Evolutionary conservation across 495 filamentous ascomycete genomes (phyloP).

Genomic region (Lophiostoma macrostomum): DNA sequence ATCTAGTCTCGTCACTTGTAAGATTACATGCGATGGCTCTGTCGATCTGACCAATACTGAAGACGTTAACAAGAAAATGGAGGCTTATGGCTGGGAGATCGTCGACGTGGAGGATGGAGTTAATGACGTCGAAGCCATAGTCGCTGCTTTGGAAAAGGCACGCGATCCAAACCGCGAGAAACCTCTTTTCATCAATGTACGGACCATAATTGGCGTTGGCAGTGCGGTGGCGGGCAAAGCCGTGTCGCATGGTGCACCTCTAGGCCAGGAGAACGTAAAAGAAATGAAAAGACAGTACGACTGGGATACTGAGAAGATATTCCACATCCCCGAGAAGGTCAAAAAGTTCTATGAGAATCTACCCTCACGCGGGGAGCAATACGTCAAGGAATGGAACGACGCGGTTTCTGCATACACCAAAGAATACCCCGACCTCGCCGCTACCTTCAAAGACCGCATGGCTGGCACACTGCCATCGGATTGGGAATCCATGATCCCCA

Average conservation of each 20-base stretch:
- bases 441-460: not conserved
- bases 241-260: constrained; percentile 21
- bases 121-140: constrained; percentile 17
- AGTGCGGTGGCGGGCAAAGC: constrained; percentile 21
- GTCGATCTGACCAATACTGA: constrained; percentile 11
- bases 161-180: constrained; percentile 2
- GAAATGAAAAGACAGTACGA: constrained; percentile 21
- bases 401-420: not conserved
- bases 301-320: constrained; percentile 35
- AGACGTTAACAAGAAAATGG: constrained; percentile 22
- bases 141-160: constrained; percentile 4
- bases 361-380: no score
- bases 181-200: constrained; percentile 16
- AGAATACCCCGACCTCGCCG: constrained; percentile 1
- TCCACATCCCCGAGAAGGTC: constrained; percentile 48
- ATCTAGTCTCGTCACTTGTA: no score
- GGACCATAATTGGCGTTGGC: constrained; percentile 28
- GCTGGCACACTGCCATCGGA: constrained; percentile 40
- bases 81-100: constrained; percentile 16
- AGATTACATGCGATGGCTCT: constrained; percentile 18
- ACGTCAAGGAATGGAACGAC: not conserved
- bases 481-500: constrained; percentile 48
- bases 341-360: constrained; percentile 51
- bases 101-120: constrained; percentile 10
- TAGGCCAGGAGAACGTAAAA: constrained; percentile 23